Base-by-base conservation (phyloP, 192 early-diverging fungal genomes). In the Coemansia sp. region DNA sequence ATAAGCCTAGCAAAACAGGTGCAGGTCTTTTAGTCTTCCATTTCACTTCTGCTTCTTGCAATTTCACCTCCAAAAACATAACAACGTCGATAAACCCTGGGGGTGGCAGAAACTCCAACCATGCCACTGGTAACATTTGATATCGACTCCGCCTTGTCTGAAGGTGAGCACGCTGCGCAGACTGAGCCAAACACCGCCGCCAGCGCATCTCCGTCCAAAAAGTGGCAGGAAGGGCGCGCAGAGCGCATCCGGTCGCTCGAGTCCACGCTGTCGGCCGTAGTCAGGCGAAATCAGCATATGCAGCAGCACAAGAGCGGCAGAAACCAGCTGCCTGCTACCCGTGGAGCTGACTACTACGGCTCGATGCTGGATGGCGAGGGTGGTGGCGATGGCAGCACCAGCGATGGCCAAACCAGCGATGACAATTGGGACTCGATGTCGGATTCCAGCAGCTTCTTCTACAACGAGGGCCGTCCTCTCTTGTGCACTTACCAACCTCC, bases 401-500 rank as follows among this genome's bases (percentile, higher is more conserved):
- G 54, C 26, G 19, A 42, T 39, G 58, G 49, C 44, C 37, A 58
- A 2, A 15, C 11, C 57, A 57, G 61, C 47, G 56, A 52, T n/a
- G 64, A 37, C 60, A 65, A n/a, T 21, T 37, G 38, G 18, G 48
- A 61, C 18, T 47, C 63, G 2, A 44, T 39, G 52, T 75, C 79
- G 0, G 68, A 68, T n/a, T 52, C 61, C 10, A 76, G 79, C 71
- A 82, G 79, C 49, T 11, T 70, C 23, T 73, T 74, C 48, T 76
- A 74, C 58, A 61, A 64, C 65, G 79, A 82, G 63, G 79, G 79
- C 39, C 79, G 71, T 68, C 75, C 79, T 15, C 71, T 82, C 18
- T 57, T 82, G 66, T 72, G 71, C 62, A 74, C 79, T 12, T 76
- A 76, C 65, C 75, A 77, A 65, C 79, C 75, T 19, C 74, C 64